Evolutionary conservation across 1,284 basidiomycete genomes (phyloP).

Genomic region (Ceratobasidium sp.): DNA sequence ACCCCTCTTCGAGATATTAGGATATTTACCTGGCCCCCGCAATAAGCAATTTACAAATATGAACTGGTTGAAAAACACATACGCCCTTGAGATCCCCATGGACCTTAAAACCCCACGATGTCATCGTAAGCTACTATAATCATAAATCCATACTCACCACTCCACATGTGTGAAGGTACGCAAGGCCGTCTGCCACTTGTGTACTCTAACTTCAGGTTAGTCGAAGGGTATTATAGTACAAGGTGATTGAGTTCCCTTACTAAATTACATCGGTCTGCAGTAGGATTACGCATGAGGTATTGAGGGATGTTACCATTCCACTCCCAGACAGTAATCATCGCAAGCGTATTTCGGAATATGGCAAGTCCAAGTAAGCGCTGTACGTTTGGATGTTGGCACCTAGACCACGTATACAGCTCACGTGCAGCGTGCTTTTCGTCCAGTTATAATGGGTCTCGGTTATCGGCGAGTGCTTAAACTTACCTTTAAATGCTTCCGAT

Average conservation of each 20-base stretch:
- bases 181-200: not conserved
- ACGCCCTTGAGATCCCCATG: conserved; percentile 9
- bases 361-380: not conserved
- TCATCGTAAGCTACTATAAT: not conserved
- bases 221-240: too few relatives aligned
- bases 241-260: not conserved
- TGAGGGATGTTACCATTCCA: not conserved
- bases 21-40: not conserved
- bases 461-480: not conserved
- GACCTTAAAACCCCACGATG: not conserved
- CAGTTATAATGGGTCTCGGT: too few relatives aligned
- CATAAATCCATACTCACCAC: not conserved
- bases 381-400: conserved; percentile 12
- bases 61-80: too few relatives aligned
- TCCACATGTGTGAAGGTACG: not conserved
- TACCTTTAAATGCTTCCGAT: not conserved
- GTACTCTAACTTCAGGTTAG: not conserved
- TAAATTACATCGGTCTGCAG: not conserved
- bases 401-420: conserved; percentile 15
- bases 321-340: not conserved
- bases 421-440: not conserved
- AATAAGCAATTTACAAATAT: too few relatives aligned
- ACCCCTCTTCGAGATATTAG: not conserved
- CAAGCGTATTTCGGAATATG: not conserved
- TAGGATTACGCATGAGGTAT: not conserved